These are phyloP conservation scores for Nissolia schottii DNA, from an alignment of 306 rosid genomes.

Conservation along the genomic window DNA sequence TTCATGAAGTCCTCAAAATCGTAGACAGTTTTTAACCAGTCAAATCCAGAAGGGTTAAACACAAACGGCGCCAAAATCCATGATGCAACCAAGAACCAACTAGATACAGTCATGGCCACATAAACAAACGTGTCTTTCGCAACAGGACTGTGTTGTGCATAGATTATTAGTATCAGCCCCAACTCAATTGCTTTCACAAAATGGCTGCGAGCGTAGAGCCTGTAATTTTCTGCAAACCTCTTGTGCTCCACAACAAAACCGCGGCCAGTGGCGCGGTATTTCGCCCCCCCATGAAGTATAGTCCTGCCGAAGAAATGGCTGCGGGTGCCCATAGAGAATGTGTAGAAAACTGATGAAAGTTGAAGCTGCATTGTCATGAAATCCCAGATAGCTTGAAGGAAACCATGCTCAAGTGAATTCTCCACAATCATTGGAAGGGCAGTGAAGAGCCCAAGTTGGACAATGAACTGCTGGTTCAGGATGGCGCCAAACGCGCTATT, in stretches of 20 bases:
- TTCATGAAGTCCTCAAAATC: slow-evolving; percentile 78
- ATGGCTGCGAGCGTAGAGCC: slow-evolving; percentile 90
- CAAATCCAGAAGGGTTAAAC: slow-evolving; percentile 87
- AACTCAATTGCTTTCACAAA: slow-evolving; percentile 88
- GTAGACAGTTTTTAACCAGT: slow-evolving; percentile 82
- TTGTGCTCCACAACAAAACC: slow-evolving; percentile 90
- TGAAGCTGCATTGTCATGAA: slow-evolving; percentile 84
- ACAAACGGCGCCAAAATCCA: slow-evolving; percentile 86
- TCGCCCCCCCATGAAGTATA: slow-evolving; percentile 88
- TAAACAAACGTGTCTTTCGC: slow-evolving; percentile 60
- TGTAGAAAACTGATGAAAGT: slow-evolving; percentile 81
- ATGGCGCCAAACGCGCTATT: slow-evolving; percentile 56
- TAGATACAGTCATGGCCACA: slow-evolving; percentile 66
- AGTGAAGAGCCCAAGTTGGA: slow-evolving; percentile 81
- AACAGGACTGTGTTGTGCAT: slow-evolving; percentile 60
- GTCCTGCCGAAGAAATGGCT: slow-evolving; percentile 81
- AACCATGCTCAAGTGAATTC: slow-evolving; percentile 77
- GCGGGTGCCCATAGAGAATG: slow-evolving; percentile 86
- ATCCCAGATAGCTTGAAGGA: slow-evolving; percentile 80
- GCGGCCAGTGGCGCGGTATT: slow-evolving; percentile 88
- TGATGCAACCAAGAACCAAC: slow-evolving; percentile 79
- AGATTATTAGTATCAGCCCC: slow-evolving; percentile 65
- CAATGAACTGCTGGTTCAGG: slow-evolving; percentile 70
- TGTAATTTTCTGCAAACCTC: slow-evolving; percentile 82
- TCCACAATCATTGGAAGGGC: slow-evolving; percentile 93